Conservation (phyloP, 2,329 filamentous ascomycete species). For the Catunica adiposa region DNA sequence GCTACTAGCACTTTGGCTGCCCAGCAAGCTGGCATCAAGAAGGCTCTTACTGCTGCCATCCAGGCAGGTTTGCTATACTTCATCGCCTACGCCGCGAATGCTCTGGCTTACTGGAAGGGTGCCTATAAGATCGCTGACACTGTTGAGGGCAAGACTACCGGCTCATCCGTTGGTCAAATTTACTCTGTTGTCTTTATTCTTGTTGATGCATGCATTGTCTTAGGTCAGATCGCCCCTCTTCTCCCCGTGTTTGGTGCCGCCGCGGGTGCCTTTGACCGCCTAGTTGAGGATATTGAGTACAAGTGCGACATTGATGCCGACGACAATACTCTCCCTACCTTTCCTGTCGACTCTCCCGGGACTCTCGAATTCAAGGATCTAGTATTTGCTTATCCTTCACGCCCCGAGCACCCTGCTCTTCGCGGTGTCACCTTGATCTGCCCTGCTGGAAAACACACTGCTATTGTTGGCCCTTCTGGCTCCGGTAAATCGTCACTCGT, state of each 20-base stretch:
- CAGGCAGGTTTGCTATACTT: conserved; percentile 49
- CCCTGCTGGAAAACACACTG: conserved; percentile 34
- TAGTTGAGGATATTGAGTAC: conserved; percentile 41
- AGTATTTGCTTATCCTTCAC: conserved; percentile 29
- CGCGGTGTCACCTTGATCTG: conserved; percentile 29
- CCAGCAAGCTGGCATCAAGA: conserved; percentile 37
- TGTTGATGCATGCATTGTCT: conserved; percentile 45
- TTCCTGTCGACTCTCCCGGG: conserved; percentile 20
- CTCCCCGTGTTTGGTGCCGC: conserved; percentile 44
- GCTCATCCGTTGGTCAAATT: conserved; percentile 29
- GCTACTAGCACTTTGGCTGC: conserved; percentile 33
- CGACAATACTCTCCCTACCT: conserved; percentile 16
- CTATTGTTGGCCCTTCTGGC: conserved; percentile 41
- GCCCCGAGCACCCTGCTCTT: conserved; percentile 27
- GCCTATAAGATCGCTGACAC: conserved; percentile 32
- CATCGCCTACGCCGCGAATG: conserved; percentile 50
- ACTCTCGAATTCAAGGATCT: conserved; percentile 29
- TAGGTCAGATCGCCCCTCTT: conserved; percentile 46
- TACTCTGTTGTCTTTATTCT: conserved; percentile 50
- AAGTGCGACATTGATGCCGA: conserved; percentile 29
- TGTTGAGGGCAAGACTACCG: conserved; percentile 21
- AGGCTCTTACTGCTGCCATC: conserved; percentile 37
- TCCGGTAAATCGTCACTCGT: conserved; percentile 42
- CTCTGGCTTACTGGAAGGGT: conserved; percentile 52
- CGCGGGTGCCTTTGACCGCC: conserved; percentile 39